Base-by-base conservation (phyloP, 805 yeast species). In the Wickerhamomyces bovis region DNA sequence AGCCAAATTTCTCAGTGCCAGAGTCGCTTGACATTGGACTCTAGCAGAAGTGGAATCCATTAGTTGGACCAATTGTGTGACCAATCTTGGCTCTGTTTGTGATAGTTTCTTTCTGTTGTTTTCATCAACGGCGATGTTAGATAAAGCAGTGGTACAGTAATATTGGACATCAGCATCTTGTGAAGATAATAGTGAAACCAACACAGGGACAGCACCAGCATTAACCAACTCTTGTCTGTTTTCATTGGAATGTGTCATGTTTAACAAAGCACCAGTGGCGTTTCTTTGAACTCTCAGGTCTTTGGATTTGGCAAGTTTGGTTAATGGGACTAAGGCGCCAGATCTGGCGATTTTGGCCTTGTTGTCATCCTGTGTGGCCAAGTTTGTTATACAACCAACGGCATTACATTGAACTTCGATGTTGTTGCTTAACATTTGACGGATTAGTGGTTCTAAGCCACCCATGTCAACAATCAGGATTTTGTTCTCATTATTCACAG, bases 371-470 rank as follows among this genome's bases (percentile, higher is more conserved):
- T 88, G 96, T 7, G 99, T 94, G 8, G 99, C 99, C 66, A 94
- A 78, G 64, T 94, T 94, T 33, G 99, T 94, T 62, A 94, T 90
- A 66, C 99, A 94, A 16, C 99, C 99, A 47, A 94, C 99, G 3
- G 99, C 99, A 64, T 94, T 94, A 68, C 99, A 94, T 69, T 94
- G 99, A 36, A 94, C 98, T 67, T 94, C 99, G 48, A 94, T 95
- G 61, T 94, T 94, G 46, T 94, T 80, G 38, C 95, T 85, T 85
- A 89, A 85, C 99, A 94, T 94, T 69, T 94, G 99, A 66, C 95
- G 83, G 58, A 94, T 94, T 41, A 94, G 77, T 6, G 98, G 98
- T 53, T 90, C 96, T 48, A 94, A 77, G 2, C 98, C 99, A 25
- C 98, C 98, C 97, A 94, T 89, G 61, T 92, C 96, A 16, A 95